phyloP scores from a whole-genome alignment of 1,139 yeast genomes.

The Hansenula anomala region DNA sequence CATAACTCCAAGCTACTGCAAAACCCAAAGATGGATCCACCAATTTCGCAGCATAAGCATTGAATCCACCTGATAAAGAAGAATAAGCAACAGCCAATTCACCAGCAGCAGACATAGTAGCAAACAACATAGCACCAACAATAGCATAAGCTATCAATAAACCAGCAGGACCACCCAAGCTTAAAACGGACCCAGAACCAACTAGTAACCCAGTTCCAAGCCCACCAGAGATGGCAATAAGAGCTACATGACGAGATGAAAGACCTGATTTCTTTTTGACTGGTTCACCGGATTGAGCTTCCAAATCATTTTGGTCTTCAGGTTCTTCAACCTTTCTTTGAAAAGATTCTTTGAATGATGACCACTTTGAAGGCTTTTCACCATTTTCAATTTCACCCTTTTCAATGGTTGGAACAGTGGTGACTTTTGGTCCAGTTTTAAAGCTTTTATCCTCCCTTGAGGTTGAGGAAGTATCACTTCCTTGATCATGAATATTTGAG shows the following conservation, averaged over 20 bases:
- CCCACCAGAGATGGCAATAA: slow-evolving; percentile 59
- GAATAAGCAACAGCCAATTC: slow-evolving; percentile 73
- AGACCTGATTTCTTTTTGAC: slow-evolving; percentile 4
- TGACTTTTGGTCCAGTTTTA: neutral
- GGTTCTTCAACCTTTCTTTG: neutral
- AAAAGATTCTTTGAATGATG: neutral
- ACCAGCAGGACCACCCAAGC: slow-evolving; percentile 71
- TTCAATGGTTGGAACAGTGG: neutral
- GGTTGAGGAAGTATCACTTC: neutral
- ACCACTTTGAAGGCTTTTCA: neutral
- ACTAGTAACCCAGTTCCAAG: slow-evolving; percentile 59
- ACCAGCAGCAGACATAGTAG: slow-evolving; percentile 63
- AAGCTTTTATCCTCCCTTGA: too few species aligned
- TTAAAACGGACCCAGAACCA: slow-evolving; percentile 61
- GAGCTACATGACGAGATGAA: slow-evolving; percentile 40
- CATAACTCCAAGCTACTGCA: slow-evolving; percentile 72
- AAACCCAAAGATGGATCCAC: slow-evolving; percentile 72
- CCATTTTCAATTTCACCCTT: neutral
- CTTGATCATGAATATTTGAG: too few species aligned
- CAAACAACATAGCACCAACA: slow-evolving; percentile 55
- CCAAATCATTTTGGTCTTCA: neutral
- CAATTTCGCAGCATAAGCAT: slow-evolving; percentile 60
- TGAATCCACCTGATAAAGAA: slow-evolving; percentile 61
- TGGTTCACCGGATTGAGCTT: slow-evolving; percentile 5
- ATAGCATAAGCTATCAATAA: slow-evolving; percentile 54